A percentile compares a stretch with the other conserved stretches of the same genome.
Evolutionary conservation across 1,284 basidiomycete genomes (phyloP).

Genomic region (Hemileia vastatrix): DNA sequence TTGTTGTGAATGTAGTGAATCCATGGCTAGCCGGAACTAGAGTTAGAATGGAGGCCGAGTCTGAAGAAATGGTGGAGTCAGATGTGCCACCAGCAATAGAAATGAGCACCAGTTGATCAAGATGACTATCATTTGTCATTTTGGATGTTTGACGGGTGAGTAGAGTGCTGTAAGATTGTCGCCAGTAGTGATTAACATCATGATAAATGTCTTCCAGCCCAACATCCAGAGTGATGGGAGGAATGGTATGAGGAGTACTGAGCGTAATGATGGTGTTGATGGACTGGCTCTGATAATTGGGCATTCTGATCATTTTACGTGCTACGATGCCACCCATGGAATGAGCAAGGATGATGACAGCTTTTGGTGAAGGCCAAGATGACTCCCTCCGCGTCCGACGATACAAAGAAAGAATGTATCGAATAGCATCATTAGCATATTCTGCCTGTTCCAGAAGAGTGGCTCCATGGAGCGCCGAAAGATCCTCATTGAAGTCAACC

Average conservation of each 20-base stretch:
- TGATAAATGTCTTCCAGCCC: slow-evolving; percentile 66
- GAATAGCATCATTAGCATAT: slow-evolving; percentile 64
- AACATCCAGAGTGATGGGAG: slow-evolving; percentile 76
- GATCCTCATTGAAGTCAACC: slow-evolving; percentile 94
- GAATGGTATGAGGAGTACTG: slow-evolving; percentile 80
- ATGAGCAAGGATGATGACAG: slow-evolving; percentile 73
- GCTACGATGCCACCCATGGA: slow-evolving; percentile 99
- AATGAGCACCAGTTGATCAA: slow-evolving; percentile 53
- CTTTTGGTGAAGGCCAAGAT: slow-evolving; percentile 28
- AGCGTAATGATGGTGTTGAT: slow-evolving; percentile 80
- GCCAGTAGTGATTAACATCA: slow-evolving; percentile 43
- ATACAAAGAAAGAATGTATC: slow-evolving; percentile 69
- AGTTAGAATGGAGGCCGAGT: slow-evolving; percentile 64
- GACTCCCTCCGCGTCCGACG: slow-evolving; percentile 37
- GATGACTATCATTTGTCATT: not conserved
- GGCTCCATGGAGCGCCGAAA: slow-evolving; percentile 86
- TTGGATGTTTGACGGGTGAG: slow-evolving; percentile 33
- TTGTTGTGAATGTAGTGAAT: slow-evolving; percentile 72
- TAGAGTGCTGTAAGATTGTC: slow-evolving; percentile 47
- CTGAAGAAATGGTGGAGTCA: slow-evolving; percentile 85
- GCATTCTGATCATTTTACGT: slow-evolving; percentile 56
- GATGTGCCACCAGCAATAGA: slow-evolving; percentile 86
- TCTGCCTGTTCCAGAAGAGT: slow-evolving; percentile 73
- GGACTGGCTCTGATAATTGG: slow-evolving; percentile 41
- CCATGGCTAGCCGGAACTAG: slow-evolving; percentile 48